phyloP scores from a whole-genome alignment of 495 filamentous ascomycete genomes.

The Neohortaea acidophila region DNA sequence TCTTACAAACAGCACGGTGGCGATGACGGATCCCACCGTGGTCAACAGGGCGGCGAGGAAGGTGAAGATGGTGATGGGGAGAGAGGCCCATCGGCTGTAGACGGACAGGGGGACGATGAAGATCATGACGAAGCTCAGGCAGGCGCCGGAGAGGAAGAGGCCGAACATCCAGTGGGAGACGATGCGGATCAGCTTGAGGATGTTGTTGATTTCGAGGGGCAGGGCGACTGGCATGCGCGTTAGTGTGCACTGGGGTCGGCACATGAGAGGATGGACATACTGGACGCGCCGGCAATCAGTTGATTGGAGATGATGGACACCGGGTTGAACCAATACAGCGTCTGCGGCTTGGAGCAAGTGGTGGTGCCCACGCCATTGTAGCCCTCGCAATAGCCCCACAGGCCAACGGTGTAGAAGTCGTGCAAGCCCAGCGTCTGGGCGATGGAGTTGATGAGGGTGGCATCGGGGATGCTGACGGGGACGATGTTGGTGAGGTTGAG shows the following conservation, averaged over 20 bases:
- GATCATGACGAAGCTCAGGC: constrained; percentile 54
- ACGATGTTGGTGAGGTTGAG: constrained; percentile 76
- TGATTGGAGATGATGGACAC: constrained; percentile 63
- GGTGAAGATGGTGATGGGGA: constrained; percentile 43
- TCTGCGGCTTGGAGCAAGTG: constrained; percentile 48
- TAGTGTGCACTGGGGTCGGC: too few relatives aligned
- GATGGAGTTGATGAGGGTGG: constrained; percentile 66
- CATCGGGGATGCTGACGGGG: constrained; percentile 57
- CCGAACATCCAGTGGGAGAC: constrained; percentile 86
- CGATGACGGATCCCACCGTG: constrained; percentile 55
- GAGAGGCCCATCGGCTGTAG: constrained; percentile 37
- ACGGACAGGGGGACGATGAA: constrained; percentile 43
- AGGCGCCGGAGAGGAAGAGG: constrained; percentile 56
- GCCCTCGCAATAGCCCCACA: constrained; percentile 85
- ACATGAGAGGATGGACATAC: constrained; percentile 32
- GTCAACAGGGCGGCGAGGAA: constrained; percentile 48
- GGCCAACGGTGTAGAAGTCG: constrained; percentile 84
- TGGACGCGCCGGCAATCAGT: constrained; percentile 63
- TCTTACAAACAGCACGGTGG: constrained; percentile 48
- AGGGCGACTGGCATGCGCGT: constrained; percentile 69
- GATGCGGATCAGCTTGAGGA: constrained; percentile 56
- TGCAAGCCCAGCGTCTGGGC: constrained; percentile 78
- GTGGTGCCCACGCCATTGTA: constrained; percentile 59
- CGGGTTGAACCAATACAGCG: constrained; percentile 81
- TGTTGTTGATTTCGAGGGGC: constrained; percentile 51